Base-by-base conservation (phyloP, 108 stramenopile species). In the Poteriospumella lacustris region DNA sequence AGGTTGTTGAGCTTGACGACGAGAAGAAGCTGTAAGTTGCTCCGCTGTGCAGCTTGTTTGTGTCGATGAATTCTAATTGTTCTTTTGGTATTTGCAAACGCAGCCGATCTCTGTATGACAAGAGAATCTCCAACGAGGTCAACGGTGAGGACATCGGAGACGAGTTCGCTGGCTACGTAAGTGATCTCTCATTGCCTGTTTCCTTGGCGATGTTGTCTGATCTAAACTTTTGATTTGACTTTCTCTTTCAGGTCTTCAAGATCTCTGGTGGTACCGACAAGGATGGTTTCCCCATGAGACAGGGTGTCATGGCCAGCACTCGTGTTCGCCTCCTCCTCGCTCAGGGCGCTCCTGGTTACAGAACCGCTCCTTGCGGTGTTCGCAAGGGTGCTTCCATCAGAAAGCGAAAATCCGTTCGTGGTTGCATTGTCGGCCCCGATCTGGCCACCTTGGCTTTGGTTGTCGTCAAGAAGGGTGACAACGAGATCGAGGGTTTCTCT, bases 261-360 rank as follows among this genome's bases (percentile, higher is more conserved):
- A 95, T 99, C 84, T 90, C 94, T 41, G 98, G 98, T 70, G 98
- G 98, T 64, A 97, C 96, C 85, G 98, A 99, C 89, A 99, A 99
- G 91, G 96, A 99, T 90, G 98, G 98, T 52, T 99, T 99, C 90
- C 96, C 98, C 85, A 99, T 99, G 98, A 95, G 94, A 90, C 98
- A 99, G 89, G 98, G 98, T 85, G 92, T 99, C 79, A 89, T 99
- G 68, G 90, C 92, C 81, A 91, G 92, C 89, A 91, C 93, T 83
- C 96, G 98, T 80, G 98, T 99, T 38, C 92, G 95, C 62, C 91
- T 99, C 42, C 87, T 99, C 72, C 89, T 94, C 76, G 80, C 85
- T 82, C 92, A 96, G 89, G 98, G 96, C 75, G 42, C 81, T 33
- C 83, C 85, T 40, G 81, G 85, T 83, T 86, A 86, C 72, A 43